Evolutionary conservation across 331 rosid genomes (phyloP).

Genomic region (Quercus tomentella): DNA sequence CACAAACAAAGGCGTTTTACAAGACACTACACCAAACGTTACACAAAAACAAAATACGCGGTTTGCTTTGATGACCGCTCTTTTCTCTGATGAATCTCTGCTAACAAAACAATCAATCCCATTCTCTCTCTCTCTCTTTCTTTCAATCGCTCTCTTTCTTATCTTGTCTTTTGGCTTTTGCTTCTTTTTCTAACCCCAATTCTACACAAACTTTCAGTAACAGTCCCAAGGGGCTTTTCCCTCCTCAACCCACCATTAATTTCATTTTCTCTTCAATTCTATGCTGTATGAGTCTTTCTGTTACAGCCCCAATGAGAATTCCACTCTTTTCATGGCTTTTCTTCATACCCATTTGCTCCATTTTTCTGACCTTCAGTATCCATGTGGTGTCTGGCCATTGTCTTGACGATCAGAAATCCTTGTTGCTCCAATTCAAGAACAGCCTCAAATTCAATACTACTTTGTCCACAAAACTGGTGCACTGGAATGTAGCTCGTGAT

Average conservation of each 20-base stretch:
- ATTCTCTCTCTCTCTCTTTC: too few relatives aligned
- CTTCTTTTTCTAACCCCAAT: neutral
- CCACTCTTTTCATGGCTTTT: neutral
- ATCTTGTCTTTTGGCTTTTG: too few relatives aligned
- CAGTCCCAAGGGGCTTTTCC: neutral
- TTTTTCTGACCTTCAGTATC: neutral
- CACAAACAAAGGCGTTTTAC: too few relatives aligned
- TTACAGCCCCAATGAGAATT: neutral
- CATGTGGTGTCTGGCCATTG: conserved; percentile 1
- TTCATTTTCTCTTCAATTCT: neutral
- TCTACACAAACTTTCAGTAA: neutral
- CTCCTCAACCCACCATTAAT: neutral
- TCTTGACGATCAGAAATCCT: neutral
- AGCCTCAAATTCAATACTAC: too few relatives aligned
- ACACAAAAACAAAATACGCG: too few relatives aligned
- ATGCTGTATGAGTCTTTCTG: neutral
- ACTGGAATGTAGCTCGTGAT: neutral
- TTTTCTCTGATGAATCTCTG: too few relatives aligned
- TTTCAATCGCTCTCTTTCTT: too few relatives aligned
- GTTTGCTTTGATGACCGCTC: accelerated
- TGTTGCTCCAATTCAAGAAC: too few relatives aligned
- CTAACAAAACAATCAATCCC: too few relatives aligned
- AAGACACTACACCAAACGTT: too few relatives aligned
- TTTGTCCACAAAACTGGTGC: too few relatives aligned
- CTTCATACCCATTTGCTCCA: neutral